Evolutionary conservation across 73 alveolate species (phyloP), one percentile per base, ranked within the genome.

Genomic region (Paramecium pentaurelia): DNA sequence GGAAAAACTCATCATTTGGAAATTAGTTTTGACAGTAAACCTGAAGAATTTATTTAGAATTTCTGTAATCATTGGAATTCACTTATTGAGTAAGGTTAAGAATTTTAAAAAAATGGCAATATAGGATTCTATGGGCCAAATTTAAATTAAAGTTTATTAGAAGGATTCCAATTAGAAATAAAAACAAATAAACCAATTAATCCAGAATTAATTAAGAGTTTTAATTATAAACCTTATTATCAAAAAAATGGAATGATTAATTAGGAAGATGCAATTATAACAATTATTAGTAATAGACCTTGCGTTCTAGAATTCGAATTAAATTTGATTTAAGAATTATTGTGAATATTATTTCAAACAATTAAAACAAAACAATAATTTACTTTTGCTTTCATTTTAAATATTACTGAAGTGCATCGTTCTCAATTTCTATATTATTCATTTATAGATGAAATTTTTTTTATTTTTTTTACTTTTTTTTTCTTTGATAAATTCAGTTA

Each of bases 151-250:
- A 18, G 44, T 58, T 44, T 77, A 10, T 40, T 77, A 40, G 90
- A 77, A 44, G 90, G 90, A 25, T 77, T 77, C 27, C 45, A 77
- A 34, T 77, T 77, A 47, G 75, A 77, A 44, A 77, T 77, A 40
- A 77, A 38, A 60, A 60, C 47, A 30, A 60, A 27, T 60, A 60
- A 60, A 60, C 83, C 83, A 8, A 60, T 60, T 22, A 60, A 60
- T 22, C 47, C 27, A 30, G 83, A 60, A 3, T 60, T 60, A 14
- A 60, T 60, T 12, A 60, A 60, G 83, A 60, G 8, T 30, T 60
- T 22, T 25, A 60, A 60, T 60, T 60, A 60, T 60, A 60, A 60
- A 60, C 47, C 83, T 30, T 27, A 10, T 8, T 22, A 27, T 10
- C 18, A 10, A 2, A 27, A 22, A 60, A 34, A 60, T 60, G 22